Base-by-base conservation (phyloP, 768 basidiomycete genomes). In the Lentinula sp. region DNA sequence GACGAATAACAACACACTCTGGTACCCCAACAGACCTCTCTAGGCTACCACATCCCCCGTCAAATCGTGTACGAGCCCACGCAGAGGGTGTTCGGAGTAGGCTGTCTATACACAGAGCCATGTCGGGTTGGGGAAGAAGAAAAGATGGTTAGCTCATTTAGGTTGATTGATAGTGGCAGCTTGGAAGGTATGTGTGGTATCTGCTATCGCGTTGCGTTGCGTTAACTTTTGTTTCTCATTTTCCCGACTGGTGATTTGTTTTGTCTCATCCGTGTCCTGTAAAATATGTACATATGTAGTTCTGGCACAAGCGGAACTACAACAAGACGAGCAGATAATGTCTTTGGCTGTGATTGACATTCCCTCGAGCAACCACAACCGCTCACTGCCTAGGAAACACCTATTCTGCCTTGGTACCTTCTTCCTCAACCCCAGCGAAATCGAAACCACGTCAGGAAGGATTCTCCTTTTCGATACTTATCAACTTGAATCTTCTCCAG, bases 31-130 rank as follows among this genome's bases (percentile, higher is more conserved):
- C 65, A 93, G 92, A 75, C 92, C 32, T 78, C 84, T 28, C 74
- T 95, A 9, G 93, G 91, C 2, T 74, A 82, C 31, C 84, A 91
- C 60, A 84, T 83, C 66, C 94, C 94, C 1, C 80, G 81, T 5
- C 76, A 82, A 39, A 84, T 97, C 42, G 79, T 80, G 1, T 77
- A 95, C 68, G 79, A 85, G 57, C 76, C 81, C 0, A 67, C 67
- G 3, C 71, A 80, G 57, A 82, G 80, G 59, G 75, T 77, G 0
- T 90, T 92, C 62, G 91, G 84, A 1, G 83, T 95, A 6, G 83
- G 82, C 0, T 89, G 84, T 65, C 73, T 76, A 10, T 77, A 79
- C n/a, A 74, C 76, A 0, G 75, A 78, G 37, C 86, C 91, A 1
- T 70, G 74, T 31, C 78, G 85, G 57, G 64, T 86, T 37, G 85